These are phyloP conservation scores for Noccaea bulbosa DNA, from an alignment of 345 rosid species.

Conservation along the genomic window DNA sequence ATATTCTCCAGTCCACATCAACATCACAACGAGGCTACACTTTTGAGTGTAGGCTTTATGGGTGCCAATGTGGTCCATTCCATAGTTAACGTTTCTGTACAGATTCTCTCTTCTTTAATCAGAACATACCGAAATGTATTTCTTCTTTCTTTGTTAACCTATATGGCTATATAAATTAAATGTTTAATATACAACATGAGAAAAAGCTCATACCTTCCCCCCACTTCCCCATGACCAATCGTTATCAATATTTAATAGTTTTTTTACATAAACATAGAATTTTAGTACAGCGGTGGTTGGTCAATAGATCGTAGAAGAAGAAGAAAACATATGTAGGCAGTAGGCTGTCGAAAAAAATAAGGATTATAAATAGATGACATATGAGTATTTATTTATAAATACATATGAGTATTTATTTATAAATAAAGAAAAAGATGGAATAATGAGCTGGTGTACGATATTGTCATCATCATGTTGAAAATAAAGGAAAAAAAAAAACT, in stretches of 20 bases:
- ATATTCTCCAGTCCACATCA: conserved; percentile 26
- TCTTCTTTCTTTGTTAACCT: conserved; percentile 13
- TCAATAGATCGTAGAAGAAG: conserved; percentile 3
- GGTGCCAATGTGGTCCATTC: conserved; percentile 36
- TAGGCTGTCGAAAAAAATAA: background rate
- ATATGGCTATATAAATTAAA: background rate
- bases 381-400: no score
- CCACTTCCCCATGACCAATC: conserved; percentile 14
- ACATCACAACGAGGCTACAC: conserved; percentile 13
- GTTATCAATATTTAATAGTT: conserved; percentile 8
- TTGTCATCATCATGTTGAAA: background rate
- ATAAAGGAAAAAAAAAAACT: background rate
- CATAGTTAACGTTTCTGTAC: conserved; percentile 17
- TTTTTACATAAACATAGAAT: conserved; percentile 3
- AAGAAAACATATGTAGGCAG: background rate
- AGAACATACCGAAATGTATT: background rate
- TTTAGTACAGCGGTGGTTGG: conserved; percentile 3
- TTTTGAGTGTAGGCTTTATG: conserved; percentile 29
- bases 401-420: no score
- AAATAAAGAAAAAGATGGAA: background rate
- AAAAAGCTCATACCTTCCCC: background rate
- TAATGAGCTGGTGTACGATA: background rate
- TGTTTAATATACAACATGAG: conserved; percentile 7
- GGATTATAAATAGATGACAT: background rate
- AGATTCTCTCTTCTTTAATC: conserved; percentile 2